phyloP scores from a whole-genome alignment of 805 yeast genomes.

The Candida hungchunana region DNA sequence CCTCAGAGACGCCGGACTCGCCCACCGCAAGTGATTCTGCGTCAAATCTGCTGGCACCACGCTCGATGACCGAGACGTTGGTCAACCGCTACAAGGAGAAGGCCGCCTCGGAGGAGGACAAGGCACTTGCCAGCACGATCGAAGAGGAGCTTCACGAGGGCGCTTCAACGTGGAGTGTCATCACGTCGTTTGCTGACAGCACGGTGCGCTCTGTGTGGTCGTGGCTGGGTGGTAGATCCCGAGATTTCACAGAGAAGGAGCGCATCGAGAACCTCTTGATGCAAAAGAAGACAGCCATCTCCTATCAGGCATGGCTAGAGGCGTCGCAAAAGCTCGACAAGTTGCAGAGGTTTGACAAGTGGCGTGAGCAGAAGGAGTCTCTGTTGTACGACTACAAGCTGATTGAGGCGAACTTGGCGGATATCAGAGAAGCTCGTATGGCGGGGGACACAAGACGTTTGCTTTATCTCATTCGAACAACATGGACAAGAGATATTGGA shows the following conservation, averaged over 20 bases:
- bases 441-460: conserved; percentile 55
- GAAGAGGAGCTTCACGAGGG: conserved; percentile 1
- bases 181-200: conserved; percentile 1
- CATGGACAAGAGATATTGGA: conserved; percentile 81
- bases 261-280: conserved; percentile 35
- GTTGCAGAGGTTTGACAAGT: conserved; percentile 55
- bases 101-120: conserved; percentile 1
- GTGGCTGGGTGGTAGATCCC: conserved; percentile 6
- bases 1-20: not conserved
- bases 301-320: conserved; percentile 64
- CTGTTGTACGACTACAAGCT: conserved; percentile 70
- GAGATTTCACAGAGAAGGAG: conserved; percentile 29
- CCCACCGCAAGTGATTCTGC: not conserved
- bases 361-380: conserved; percentile 66
- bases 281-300: conserved; percentile 45
- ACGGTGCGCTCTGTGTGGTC: conserved; percentile 1
- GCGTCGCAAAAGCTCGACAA: conserved; percentile 62
- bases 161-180: conserved; percentile 2
- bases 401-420: conserved; percentile 46
- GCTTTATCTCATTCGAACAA: conserved; percentile 73
- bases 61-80: conserved; percentile 19
- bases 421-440: conserved; percentile 56
- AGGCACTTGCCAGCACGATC: not conserved
- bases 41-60: too few species aligned
- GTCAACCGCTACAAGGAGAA: conserved; percentile 15